These are phyloP conservation scores for Poteriospumella lacustris DNA, from an alignment of 108 stramenopile species.

Conservation along the genomic window DNA sequence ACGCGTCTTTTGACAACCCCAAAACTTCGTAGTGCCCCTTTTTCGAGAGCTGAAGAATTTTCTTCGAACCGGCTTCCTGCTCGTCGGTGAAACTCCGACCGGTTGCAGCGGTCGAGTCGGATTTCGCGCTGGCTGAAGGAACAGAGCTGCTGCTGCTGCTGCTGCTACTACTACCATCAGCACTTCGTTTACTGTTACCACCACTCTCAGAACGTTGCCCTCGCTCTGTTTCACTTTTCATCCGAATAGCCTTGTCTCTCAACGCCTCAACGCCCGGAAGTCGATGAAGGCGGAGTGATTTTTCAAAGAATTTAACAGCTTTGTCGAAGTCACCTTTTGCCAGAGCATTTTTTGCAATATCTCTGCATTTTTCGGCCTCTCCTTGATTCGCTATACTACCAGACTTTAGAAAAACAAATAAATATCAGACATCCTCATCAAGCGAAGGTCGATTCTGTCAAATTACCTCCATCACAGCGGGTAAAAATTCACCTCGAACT, in stretches of 20 bases:
- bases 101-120: background rate
- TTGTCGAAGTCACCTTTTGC: background rate
- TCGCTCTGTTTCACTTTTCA: too few relatives aligned
- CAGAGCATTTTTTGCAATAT: background rate
- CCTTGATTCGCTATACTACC: slow-evolving; percentile 1
- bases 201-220: too few relatives aligned
- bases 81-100: background rate
- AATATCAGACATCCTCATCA: background rate
- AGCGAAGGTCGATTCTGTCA: background rate
- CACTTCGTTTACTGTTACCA: too few relatives aligned
- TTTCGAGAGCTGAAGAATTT: background rate
- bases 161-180: background rate
- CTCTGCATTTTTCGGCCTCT: slow-evolving; percentile 11
- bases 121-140: background rate
- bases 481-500: too few relatives aligned
- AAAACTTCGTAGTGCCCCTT: slow-evolving; percentile 14
- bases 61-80: background rate
- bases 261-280: slow-evolving; percentile 12
- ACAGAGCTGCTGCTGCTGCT: background rate
- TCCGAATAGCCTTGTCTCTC: background rate
- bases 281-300: background rate
- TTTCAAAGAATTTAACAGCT: slow-evolving; percentile 3
- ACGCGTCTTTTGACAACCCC: background rate
- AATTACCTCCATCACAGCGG: too few relatives aligned
- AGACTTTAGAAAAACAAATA: background rate